Evolutionary conservation across 2,329 filamentous ascomycete genomes (phyloP).

Genomic region (Elsinoe australis): DNA sequence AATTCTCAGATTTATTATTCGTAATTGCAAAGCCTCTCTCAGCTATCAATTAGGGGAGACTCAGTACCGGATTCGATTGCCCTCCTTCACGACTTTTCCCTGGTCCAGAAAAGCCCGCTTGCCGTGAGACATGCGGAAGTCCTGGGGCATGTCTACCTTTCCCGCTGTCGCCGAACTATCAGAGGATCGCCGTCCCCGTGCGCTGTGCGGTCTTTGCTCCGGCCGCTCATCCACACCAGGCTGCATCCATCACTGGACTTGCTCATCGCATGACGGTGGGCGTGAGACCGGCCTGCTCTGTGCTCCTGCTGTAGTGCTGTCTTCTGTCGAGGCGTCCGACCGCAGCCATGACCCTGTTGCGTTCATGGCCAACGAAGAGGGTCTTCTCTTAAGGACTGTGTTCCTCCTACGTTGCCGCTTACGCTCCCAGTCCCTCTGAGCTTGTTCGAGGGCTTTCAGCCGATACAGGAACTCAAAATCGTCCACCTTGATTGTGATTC

Average conservation of each 20-base stretch:
- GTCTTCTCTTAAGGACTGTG: neutral
- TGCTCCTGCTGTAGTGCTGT: constrained; percentile 4
- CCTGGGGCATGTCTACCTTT: no score
- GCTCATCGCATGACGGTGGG: constrained; percentile 10
- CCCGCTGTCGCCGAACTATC: no score
- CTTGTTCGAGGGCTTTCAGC: neutral
- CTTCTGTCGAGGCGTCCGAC: neutral
- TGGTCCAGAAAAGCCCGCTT: no score
- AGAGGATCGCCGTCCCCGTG: neutral
- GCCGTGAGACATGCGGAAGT: no score
- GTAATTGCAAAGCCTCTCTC: constrained; percentile 2
- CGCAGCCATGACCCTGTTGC: neutral
- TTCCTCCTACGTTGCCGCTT: constrained; percentile 2
- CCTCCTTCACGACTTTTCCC: no score
- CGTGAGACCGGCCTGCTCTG: constrained; percentile 7
- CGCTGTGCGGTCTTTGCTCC: neutral
- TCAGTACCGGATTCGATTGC: no score
- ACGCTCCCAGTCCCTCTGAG: neutral
- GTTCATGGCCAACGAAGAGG: neutral
- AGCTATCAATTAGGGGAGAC: no score
- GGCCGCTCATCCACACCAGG: neutral
- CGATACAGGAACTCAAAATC: constrained; percentile 1
- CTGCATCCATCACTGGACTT: constrained; percentile 4
- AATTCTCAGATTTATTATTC: constrained; percentile 12
- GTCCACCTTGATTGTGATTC: constrained; percentile 1